phyloP scores from a whole-genome alignment of 305 asterid genomes.

The Solanum hybrid region DNA sequence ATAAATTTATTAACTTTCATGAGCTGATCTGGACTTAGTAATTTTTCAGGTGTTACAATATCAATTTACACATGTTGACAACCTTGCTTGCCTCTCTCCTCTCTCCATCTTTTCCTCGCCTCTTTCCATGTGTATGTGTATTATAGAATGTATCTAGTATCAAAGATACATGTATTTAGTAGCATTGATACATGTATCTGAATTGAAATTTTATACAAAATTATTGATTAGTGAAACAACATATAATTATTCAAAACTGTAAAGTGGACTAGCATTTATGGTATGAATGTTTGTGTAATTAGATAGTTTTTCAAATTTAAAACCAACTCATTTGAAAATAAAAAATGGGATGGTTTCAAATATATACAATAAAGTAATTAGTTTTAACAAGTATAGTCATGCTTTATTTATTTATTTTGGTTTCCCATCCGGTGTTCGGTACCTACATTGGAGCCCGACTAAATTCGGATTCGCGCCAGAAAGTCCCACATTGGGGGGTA shows the following conservation, averaged over 20 bases:
- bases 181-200: neutral
- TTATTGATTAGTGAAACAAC: neutral
- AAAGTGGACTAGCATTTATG: neutral
- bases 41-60: neutral
- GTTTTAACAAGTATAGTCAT: neutral
- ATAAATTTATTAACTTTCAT: too few species aligned
- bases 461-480: neutral
- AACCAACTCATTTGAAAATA: neutral
- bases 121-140: neutral
- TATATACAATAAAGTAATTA: neutral
- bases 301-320: neutral
- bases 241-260: too few species aligned
- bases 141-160: neutral
- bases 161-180: neutral
- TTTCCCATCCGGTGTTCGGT: neutral
- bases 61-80: too few species aligned
- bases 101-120: neutral
- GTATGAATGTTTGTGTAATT: neutral
- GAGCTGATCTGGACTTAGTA: neutral
- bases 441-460: neutral
- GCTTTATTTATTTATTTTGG: neutral
- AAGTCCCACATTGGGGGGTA: neutral
- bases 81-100: neutral
- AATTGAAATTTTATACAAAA: too few species aligned
- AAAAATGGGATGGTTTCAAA: neutral